Evolutionary conservation across 495 filamentous ascomycete genomes (phyloP), one percentile per base, ranked within the genome.

Genomic region (Penicillium ucsense): DNA sequence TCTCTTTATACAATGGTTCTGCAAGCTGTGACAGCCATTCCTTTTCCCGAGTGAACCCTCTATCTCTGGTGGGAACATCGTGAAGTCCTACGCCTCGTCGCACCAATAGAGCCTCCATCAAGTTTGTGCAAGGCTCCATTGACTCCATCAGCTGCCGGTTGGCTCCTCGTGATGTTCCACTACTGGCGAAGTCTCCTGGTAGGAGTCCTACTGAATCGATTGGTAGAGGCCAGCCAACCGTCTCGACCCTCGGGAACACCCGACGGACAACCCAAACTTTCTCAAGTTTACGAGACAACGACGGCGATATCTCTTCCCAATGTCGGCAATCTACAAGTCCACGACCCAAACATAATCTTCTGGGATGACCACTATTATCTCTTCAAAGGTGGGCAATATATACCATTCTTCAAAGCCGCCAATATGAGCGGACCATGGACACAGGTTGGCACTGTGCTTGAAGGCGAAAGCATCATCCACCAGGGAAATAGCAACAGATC

Each of bases 351-450:
- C 33, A 66, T 73, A 10, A 8, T 73, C 27, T 38, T 52, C 6
- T 50, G 63, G 46, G 42, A 71, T 33, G 48, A 55, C 36, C 31
- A 51, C 30, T 71, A 65, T 47, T 73, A 72, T 47, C 59, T 70
- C 32, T 72, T 71, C 60, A 63, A 64, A 40, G 67, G 66, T 6
- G 67, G 55, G 0, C 30, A 53, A 3, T 46, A 62, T 12, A 40
- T 72, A 27, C 58, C 59, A 6, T 56, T 66, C n/a, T 57, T 55
- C 48, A 66, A 64, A 35, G 53, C 70, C 3, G 10, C 57, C 20
- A 59, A 56, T 27, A 60, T 73, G 11, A 58, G 52, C 28, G 73
- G 72, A 0, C 71, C 71, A 0, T 75, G 68, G 71, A 55, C 53
- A 9, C 45, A 57, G 6, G 53, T 71, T 11, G 68, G 73, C 20